A percentile compares a stretch with the other conserved stretches of the same genome.
Conservation (phyloP, 2,329 filamentous ascomycete species). For the Colletotrichum cuscutae region DNA sequence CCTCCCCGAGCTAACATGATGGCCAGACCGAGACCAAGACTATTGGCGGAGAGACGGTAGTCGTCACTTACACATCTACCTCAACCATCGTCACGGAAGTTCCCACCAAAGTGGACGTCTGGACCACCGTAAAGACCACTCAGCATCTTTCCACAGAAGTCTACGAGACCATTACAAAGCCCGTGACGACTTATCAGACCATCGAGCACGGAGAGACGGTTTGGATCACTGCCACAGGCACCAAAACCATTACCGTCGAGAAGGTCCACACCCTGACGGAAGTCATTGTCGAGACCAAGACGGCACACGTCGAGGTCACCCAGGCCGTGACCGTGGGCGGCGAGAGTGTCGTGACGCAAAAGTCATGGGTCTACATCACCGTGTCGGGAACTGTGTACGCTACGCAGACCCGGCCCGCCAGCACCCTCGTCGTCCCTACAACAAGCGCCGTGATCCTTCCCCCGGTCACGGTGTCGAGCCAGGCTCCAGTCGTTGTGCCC, state of each 20-base stretch:
- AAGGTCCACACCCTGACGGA: slow-evolving; percentile 49
- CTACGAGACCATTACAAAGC: slow-evolving; percentile 50
- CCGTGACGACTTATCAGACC: slow-evolving; percentile 54
- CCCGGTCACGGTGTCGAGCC: slow-evolving; percentile 39
- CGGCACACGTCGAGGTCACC: slow-evolving; percentile 51
- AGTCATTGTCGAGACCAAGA: slow-evolving; percentile 53
- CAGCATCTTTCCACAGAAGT: slow-evolving; percentile 48
- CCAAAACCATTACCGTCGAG: slow-evolving; percentile 49
- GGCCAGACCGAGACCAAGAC: slow-evolving; percentile 21
- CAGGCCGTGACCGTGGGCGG: slow-evolving; percentile 46
- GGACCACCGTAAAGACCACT: slow-evolving; percentile 48
- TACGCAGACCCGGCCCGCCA: slow-evolving; percentile 39
- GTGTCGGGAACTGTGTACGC: slow-evolving; percentile 41
- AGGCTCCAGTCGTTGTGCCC: slow-evolving; percentile 40
- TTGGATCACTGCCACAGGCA: slow-evolving; percentile 54
- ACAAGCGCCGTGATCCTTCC: slow-evolving; percentile 42
- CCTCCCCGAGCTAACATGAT: too few species aligned
- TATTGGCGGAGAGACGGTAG: slow-evolving; percentile 51
- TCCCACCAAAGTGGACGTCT: slow-evolving; percentile 43
- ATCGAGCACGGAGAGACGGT: slow-evolving; percentile 48
- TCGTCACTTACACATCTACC: slow-evolving; percentile 53
- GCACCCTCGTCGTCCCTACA: slow-evolving; percentile 43
- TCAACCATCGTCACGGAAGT: slow-evolving; percentile 46
- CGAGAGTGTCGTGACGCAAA: slow-evolving; percentile 46
- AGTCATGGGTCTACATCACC: slow-evolving; percentile 44